A percentile compares a stretch with the other conserved stretches of the same genome.
Evolutionary conservation across 257 asterid genomes (phyloP).

Genomic region (Oldenlandia corymbosa): DNA sequence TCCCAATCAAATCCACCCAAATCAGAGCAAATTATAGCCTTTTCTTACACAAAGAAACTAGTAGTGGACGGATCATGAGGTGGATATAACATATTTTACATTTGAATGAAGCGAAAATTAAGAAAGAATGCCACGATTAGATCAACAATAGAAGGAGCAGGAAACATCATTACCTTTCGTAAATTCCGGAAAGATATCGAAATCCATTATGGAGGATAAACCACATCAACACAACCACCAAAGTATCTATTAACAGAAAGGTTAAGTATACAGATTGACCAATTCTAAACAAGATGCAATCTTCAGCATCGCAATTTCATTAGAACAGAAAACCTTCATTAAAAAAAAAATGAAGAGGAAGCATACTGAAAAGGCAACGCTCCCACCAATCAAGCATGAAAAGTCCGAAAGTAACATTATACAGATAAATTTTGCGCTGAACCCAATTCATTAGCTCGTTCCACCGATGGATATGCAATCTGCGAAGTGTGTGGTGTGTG

Average conservation of each 20-base stretch:
- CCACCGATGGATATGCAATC: background rate
- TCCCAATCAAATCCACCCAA: no score
- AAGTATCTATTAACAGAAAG: conserved; percentile 22
- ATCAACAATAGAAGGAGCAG: background rate
- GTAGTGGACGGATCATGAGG: background rate
- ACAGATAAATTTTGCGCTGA: conserved; percentile 73
- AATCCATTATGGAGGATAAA: conserved; percentile 33
- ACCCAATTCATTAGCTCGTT: conserved; percentile 48
- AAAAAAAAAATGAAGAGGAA: background rate
- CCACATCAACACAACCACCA: conserved; percentile 49
- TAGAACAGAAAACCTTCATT: background rate
- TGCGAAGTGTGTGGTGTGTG: background rate
- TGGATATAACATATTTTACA: background rate
- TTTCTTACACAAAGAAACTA: no score
- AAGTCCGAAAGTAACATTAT: conserved; percentile 79
- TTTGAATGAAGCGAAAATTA: background rate
- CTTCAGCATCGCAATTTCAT: background rate
- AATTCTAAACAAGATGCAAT: background rate
- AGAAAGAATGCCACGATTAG: background rate
- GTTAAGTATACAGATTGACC: conserved; percentile 20
- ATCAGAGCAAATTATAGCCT: background rate
- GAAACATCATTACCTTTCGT: conserved; percentile 25
- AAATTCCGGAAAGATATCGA: conserved; percentile 26
- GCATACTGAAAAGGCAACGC: conserved; percentile 82
- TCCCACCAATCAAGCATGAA: conserved; percentile 93